Evolutionary conservation across 768 basidiomycete species (phyloP).

Genomic region (Boletus rex-veris): DNA sequence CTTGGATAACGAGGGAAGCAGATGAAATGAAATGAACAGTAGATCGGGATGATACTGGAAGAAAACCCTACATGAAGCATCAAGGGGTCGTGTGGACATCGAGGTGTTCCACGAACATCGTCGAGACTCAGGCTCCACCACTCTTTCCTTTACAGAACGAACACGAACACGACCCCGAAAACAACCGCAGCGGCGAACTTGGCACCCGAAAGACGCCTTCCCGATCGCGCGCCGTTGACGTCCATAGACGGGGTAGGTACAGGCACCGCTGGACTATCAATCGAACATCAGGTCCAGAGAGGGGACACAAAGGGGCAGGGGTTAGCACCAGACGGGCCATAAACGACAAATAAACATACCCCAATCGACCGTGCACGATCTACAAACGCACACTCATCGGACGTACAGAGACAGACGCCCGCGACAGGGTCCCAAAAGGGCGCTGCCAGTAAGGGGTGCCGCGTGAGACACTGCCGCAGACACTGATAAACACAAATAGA

Average conservation of each 20-base stretch:
- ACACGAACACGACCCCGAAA: background rate
- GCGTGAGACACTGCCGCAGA: too few relatives aligned
- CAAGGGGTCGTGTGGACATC: too few relatives aligned
- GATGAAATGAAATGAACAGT: too few relatives aligned
- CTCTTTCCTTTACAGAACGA: background rate
- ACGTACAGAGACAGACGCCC: slow-evolving; percentile 61
- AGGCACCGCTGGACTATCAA: slow-evolving; percentile 48
- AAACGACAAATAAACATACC: slow-evolving; percentile 34
- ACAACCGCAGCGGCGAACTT: background rate
- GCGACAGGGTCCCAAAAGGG: slow-evolving; percentile 78
- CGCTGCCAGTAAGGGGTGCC: slow-evolving; percentile 16
- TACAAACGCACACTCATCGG: slow-evolving; percentile 53
- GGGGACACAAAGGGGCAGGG: too few relatives aligned
- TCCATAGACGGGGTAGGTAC: slow-evolving; percentile 36
- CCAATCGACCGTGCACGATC: slow-evolving; percentile 66
- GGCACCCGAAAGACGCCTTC: background rate
- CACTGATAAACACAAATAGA: background rate
- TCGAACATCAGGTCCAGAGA: background rate
- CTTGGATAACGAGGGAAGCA: too few relatives aligned
- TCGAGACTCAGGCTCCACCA: too few relatives aligned
- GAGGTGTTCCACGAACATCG: too few relatives aligned
- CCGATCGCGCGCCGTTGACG: slow-evolving; percentile 39
- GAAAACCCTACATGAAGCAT: too few relatives aligned
- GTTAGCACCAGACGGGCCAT: too few relatives aligned
- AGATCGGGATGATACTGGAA: too few relatives aligned